Percentiles rank a stretch among this genome's conserved stretches.
phyloP scores from a whole-genome alignment of 208 protist genomes.

The Leishmania mexicana region DNA sequence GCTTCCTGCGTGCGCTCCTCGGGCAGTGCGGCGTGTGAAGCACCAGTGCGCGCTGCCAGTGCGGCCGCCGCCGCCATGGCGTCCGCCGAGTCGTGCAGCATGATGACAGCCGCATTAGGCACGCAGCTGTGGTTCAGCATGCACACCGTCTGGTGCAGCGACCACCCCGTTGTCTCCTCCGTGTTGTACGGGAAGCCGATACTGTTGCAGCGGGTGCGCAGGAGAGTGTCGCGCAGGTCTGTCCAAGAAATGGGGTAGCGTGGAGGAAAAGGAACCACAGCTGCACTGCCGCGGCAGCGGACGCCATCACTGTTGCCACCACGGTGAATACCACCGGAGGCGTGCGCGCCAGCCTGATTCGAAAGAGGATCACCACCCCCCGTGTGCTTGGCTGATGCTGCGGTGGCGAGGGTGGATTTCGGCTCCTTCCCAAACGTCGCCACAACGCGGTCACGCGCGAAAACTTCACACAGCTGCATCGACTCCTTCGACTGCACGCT shows the following conservation, averaged over 20 bases:
- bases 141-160: conserved; percentile 64
- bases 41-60: background rate
- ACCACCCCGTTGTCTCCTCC: conserved; percentile 70
- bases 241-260: conserved; percentile 51
- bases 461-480: conserved; percentile 62
- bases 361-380: background rate
- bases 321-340: background rate
- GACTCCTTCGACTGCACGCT: conserved; percentile 38
- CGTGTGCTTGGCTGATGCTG: background rate
- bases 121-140: conserved; percentile 89
- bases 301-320: background rate
- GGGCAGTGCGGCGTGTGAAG: background rate
- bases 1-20: conserved; percentile 3
- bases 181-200: conserved; percentile 81
- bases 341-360: background rate
- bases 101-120: conserved; percentile 71
- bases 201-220: conserved; percentile 74
- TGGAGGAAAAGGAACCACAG: conserved; percentile 13
- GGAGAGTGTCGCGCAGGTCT: conserved; percentile 59
- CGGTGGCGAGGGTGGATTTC: background rate
- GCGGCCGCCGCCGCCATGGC: conserved; percentile 12
- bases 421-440: conserved; percentile 34
- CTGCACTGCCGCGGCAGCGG: conserved; percentile 11
- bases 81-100: conserved; percentile 35
- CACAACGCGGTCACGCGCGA: conserved; percentile 55